These are phyloP conservation scores for Epichloe hybrida DNA, from an alignment of 2,329 filamentous ascomycete species.

Conservation along the genomic window DNA sequence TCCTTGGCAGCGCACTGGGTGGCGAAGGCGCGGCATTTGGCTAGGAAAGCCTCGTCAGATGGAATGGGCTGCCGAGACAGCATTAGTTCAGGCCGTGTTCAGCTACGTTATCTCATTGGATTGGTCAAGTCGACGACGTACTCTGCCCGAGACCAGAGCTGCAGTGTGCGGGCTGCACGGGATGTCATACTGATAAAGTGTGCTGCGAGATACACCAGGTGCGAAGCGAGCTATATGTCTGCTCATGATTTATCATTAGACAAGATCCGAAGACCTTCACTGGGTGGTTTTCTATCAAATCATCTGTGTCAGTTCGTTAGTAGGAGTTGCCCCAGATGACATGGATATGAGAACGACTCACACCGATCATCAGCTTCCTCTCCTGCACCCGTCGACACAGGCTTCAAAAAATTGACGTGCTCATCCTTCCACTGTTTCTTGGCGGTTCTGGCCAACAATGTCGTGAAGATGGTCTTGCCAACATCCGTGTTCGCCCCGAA, in stretches of 20 bases:
- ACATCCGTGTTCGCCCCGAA: conserved; percentile 78
- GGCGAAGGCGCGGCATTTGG: conserved; percentile 24
- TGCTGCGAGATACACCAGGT: conserved; percentile 31
- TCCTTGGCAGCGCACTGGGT: conserved; percentile 26
- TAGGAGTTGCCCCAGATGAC: not conserved
- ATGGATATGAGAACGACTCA: conserved; percentile 10
- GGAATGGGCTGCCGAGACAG: conserved; percentile 27
- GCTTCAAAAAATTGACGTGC: conserved; percentile 57
- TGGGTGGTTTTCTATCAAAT: not conserved
- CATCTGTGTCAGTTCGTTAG: not conserved
- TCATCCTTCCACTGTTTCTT: conserved; percentile 30
- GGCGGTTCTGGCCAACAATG: conserved; percentile 53
- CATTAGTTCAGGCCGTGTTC: not conserved
- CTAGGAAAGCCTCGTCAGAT: conserved; percentile 37
- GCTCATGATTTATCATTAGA: not conserved
- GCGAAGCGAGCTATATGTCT: conserved; percentile 53
- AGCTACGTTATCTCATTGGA: not conserved
- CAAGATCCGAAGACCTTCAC: not conserved
- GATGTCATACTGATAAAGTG: conserved; percentile 58
- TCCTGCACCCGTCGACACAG: conserved; percentile 61
- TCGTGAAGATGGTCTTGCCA: conserved; percentile 72
- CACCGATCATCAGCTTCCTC: conserved; percentile 60
- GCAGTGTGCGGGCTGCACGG: conserved; percentile 70
- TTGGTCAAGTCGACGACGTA: conserved; percentile 12
- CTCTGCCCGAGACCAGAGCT: conserved; percentile 34